Evolutionary conservation across 225 moss, liverwort and hornwort genomes (phyloP), one percentile per base, ranked within the genome.

Genomic region (Bryoerythrophyllum caledonicum): DNA sequence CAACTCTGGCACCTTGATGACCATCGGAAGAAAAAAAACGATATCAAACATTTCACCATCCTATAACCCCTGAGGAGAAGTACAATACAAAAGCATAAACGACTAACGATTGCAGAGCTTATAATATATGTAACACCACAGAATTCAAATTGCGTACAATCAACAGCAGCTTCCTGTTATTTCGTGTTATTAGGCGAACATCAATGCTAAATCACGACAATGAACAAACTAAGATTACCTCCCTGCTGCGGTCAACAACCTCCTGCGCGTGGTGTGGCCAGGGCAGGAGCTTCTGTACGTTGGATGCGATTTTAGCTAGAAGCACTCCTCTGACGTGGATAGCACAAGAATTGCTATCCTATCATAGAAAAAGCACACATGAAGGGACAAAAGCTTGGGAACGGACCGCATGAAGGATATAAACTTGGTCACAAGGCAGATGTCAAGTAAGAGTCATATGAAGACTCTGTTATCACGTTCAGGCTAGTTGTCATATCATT

Each of bases 21-120:
- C 3, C 0, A 4, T 0, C 0, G 0, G 1, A 0, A 0, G 14
- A 5, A 44, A 44, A 4, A 0, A 5, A 34, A 34, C 3, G 34
- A 2, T 0, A 0, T 34, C 6, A 34, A 34, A 34, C 6, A 30
- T 2, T 30, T 30, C 30, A 30, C 30, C 30, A 0, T 4, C 2
- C 3, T 30, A 4, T 30, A 30, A 30, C 30, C 30, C n/a, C n/a
- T n/a, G n/a, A n/a, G n/a, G n/a, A n/a, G n/a, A n/a, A n/a, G n/a
- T n/a, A n/a, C n/a, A n/a, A 2, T 30, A 0, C 30, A 3, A 30
- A 30, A 30, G 30, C 30, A 30, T 4, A 4, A 30, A 30, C 30
- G 30, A 30, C 30, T 30, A 30, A 30, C 43, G n/a, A n/a, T n/a
- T n/a, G n/a, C n/a, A n/a, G n/a, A n/a, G n/a, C n/a, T n/a, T n/a